phyloP scores from a whole-genome alignment of 1,284 basidiomycete species.

The Coniophora puteana region DNA sequence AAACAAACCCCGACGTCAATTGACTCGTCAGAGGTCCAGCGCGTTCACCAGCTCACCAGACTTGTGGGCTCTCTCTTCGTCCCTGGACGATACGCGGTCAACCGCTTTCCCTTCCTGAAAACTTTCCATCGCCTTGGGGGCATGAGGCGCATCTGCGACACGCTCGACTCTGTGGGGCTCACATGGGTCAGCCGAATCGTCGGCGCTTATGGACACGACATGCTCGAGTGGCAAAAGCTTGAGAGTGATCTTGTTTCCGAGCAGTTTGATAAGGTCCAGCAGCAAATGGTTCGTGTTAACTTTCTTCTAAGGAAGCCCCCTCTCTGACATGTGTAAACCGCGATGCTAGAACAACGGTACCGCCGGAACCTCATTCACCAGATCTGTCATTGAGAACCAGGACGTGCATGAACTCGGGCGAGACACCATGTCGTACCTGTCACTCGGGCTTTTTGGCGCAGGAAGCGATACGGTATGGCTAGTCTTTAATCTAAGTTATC shows the following conservation, averaged over 20 bases:
- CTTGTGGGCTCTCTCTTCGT: too few relatives aligned
- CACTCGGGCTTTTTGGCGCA: constrained; percentile 60
- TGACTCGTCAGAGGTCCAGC: constrained; percentile 37
- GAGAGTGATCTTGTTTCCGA: too few relatives aligned
- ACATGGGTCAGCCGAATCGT: too few relatives aligned
- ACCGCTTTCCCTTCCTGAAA: too few relatives aligned
- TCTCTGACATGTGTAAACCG: too few relatives aligned
- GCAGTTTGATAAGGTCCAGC: constrained; percentile 27
- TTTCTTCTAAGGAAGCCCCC: too few relatives aligned
- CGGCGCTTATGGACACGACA: too few relatives aligned
- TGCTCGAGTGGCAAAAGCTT: too few relatives aligned
- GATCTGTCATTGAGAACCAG: constrained; percentile 50
- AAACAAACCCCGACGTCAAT: constrained; percentile 39
- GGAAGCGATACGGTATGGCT: constrained; percentile 46
- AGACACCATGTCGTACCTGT: constrained; percentile 52
- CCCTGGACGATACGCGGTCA: too few relatives aligned
- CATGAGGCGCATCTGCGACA: too few relatives aligned
- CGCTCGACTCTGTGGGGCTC: too few relatives aligned
- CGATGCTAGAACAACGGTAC: constrained; percentile 31
- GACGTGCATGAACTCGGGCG: constrained; percentile 42
- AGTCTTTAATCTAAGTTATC: not conserved
- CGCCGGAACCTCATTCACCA: constrained; percentile 45
- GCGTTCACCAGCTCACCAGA: constrained; percentile 34
- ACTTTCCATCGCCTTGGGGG: too few relatives aligned
- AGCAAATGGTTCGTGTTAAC: constrained; percentile 24